These are phyloP conservation scores for Aegilops bicornis DNA, from an alignment of 176 grass and related monocot genomes.

Conservation along the genomic window DNA sequence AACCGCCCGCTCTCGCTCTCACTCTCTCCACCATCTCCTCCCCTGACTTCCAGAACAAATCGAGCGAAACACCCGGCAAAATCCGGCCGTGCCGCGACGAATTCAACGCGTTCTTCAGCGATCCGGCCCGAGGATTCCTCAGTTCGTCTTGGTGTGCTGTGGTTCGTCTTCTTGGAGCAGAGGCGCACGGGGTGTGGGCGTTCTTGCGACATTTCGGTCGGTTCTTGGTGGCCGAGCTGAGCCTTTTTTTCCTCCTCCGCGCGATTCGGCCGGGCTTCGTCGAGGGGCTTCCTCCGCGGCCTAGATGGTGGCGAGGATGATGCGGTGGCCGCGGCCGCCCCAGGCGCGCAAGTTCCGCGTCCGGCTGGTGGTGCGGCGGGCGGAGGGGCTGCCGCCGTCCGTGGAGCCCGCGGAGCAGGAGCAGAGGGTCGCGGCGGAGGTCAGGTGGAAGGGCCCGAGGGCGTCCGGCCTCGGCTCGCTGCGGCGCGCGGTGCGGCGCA, in stretches of 20 bases:
- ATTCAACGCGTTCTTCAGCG: neutral
- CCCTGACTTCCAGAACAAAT: neutral
- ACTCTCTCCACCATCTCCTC: neutral
- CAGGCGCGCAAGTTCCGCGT: constrained; percentile 70
- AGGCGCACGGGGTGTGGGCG: neutral
- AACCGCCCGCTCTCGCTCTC: neutral
- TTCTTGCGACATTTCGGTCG: neutral
- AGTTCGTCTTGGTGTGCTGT: too few relatives aligned
- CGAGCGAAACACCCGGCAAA: neutral
- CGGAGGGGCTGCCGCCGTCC: constrained; percentile 44
- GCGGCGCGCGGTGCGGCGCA: constrained; percentile 71
- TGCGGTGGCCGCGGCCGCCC: constrained; percentile 85
- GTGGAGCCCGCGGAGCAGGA: neutral
- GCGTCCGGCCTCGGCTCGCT: constrained; percentile 68
- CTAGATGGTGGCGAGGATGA: constrained; percentile 79
- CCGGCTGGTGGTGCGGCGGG: constrained; percentile 60
- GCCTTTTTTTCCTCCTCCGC: neutral
- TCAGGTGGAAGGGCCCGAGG: constrained; percentile 88
- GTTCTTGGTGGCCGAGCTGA: constrained; percentile 8
- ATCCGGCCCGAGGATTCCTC: neutral
- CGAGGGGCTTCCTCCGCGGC: neutral
- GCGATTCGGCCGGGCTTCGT: neutral
- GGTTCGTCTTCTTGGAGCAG: neutral
- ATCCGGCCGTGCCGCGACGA: neutral
- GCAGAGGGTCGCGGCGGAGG: constrained; percentile 51